phyloP scores from a whole-genome alignment of 164 flowering plant genomes.

The Magnolia sinica region DNA sequence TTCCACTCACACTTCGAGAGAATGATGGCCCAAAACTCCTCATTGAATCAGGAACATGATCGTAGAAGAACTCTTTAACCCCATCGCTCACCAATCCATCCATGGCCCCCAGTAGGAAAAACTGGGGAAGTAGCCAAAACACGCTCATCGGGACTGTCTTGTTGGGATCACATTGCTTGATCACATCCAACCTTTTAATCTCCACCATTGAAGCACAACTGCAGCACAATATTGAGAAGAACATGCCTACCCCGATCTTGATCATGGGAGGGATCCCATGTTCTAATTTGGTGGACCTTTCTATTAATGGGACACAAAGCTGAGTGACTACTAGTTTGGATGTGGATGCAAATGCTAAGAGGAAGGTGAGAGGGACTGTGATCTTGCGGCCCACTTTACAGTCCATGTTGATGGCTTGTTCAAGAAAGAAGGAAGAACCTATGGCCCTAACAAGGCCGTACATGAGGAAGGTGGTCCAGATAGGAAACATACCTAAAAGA shows the following conservation, averaged over 20 bases:
- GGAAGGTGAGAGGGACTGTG: constrained; percentile 14
- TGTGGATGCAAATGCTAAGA: constrained; percentile 6
- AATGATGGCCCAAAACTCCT: constrained; percentile 11
- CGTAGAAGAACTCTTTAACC: constrained; percentile 15
- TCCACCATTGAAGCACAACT: constrained; percentile 20
- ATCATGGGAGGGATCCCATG: constrained; percentile 11
- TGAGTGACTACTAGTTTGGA: neutral
- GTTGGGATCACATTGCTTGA: constrained; percentile 4
- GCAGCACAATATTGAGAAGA: constrained; percentile 23
- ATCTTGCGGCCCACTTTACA: neutral
- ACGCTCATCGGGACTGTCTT: constrained; percentile 17
- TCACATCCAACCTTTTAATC: constrained; percentile 6
- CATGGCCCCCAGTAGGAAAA: constrained; percentile 17
- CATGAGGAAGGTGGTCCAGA: constrained; percentile 27
- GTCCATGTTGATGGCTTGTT: constrained; percentile 23
- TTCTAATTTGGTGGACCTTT: constrained; percentile 3
- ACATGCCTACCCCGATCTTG: constrained; percentile 23
- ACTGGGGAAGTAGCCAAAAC: constrained; percentile 27
- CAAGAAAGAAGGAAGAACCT: constrained; percentile 25
- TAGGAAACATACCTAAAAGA: constrained; percentile 24
- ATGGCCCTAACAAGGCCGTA: constrained; percentile 21
- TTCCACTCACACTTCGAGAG: constrained; percentile 17
- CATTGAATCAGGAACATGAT: constrained; percentile 20
- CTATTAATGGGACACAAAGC: constrained; percentile 2
- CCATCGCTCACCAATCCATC: constrained; percentile 19